A percentile compares a stretch with the other conserved stretches of the same genome.
Conservation (phyloP, 331 rosid genomes). For the Acacia pycnantha region DNA sequence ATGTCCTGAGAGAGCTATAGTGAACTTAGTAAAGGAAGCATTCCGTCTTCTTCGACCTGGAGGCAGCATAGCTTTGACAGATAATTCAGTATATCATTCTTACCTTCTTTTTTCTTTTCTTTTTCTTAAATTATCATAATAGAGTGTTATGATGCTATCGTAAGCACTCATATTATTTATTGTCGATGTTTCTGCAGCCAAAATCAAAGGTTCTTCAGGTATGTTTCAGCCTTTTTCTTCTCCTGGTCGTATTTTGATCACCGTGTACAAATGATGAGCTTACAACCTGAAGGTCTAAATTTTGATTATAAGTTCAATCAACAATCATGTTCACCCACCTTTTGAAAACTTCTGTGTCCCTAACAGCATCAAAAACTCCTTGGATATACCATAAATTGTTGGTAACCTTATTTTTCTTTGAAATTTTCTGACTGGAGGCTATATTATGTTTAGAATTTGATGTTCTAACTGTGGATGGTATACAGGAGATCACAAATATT, state of each 20-base stretch:
- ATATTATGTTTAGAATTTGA: neutral
- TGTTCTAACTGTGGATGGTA: neutral
- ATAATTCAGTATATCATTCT: conserved; percentile 46
- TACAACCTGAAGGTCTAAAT: neutral
- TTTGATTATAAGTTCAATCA: neutral
- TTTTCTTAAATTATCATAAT: neutral
- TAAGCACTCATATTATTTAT: conserved; percentile 28
- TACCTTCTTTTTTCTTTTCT: neutral
- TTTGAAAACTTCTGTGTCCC: neutral
- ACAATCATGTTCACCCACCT: neutral
- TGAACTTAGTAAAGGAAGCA: conserved; percentile 50
- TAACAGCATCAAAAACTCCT: neutral
- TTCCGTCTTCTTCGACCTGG: conserved; percentile 71
- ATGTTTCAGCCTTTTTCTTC: conserved; percentile 18
- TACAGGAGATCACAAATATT: neutral
- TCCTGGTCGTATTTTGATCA: conserved; percentile 17
- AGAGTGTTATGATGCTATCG: neutral
- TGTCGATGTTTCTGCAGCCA: conserved; percentile 46
- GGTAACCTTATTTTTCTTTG: neutral
- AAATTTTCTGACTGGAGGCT: neutral
- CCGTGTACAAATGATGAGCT: neutral
- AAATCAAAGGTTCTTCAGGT: conserved; percentile 67
- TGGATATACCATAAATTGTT: neutral
- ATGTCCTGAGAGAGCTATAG: conserved; percentile 60
- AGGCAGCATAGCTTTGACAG: conserved; percentile 59